Conservation (phyloP, 2,329 filamentous ascomycete species). For the Paecilomyces fulvus region DNA sequence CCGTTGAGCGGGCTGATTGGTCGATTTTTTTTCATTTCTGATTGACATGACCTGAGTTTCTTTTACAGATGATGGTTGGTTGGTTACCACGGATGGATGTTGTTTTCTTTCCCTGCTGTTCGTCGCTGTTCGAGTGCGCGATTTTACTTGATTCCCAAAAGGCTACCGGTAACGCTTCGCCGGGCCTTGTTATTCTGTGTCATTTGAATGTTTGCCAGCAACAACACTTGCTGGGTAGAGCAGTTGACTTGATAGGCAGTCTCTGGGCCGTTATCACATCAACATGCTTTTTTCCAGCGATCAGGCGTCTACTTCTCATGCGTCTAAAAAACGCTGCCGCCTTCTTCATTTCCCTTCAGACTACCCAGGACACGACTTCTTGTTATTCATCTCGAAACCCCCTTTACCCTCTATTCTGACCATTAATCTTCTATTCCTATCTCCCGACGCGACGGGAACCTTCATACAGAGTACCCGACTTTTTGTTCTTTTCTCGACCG, state of each 20-base stretch:
- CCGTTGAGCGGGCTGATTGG: conserved; percentile 19
- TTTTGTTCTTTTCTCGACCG: conserved; percentile 9
- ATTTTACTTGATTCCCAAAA: background rate
- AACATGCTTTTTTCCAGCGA: background rate
- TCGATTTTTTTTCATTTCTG: conserved; percentile 19
- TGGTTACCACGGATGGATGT: conserved; percentile 10
- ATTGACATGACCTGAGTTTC: conserved; percentile 15
- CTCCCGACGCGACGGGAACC: background rate
- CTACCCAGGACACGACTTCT: background rate
- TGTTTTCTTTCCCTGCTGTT: conserved; percentile 2
- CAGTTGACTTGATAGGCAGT: background rate
- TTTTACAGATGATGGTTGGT: conserved; percentile 14
- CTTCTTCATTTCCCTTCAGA: conserved; percentile 1
- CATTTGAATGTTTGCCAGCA: background rate
- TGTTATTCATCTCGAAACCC: background rate
- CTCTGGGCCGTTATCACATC: background rate
- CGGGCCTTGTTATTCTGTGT: background rate
- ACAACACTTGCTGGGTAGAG: background rate
- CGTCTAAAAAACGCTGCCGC: background rate
- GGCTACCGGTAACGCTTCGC: background rate
- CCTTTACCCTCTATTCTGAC: conserved; percentile 2
- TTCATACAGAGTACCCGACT: background rate
- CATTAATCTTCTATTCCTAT: background rate
- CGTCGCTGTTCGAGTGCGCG: conserved; percentile 2
- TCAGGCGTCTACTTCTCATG: conserved; percentile 1